A percentile compares a stretch with the other conserved stretches of the same genome.
Conservation (phyloP, 345 rosid species). For the Gossypium rotundifolium region DNA sequence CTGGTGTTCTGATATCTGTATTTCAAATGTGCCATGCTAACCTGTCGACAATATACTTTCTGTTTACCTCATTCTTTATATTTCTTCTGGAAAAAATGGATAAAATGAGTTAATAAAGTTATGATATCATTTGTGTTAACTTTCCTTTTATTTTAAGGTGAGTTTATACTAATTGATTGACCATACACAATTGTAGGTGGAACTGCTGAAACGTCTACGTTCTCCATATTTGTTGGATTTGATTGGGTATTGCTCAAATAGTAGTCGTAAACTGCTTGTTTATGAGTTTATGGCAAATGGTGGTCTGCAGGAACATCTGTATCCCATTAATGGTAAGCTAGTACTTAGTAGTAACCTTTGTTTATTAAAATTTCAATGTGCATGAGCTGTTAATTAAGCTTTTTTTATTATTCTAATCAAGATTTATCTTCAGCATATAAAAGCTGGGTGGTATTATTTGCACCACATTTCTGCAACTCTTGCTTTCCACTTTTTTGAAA, state of each 20-base stretch:
- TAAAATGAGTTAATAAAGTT: neutral
- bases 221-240: slow-evolving; percentile 70
- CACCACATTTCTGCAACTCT: neutral
- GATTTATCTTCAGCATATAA: neutral
- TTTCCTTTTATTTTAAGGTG: neutral
- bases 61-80: neutral
- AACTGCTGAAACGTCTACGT: slow-evolving; percentile 62
- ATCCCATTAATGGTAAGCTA: slow-evolving; percentile 56
- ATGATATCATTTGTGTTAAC: neutral
- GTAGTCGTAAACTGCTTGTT: slow-evolving; percentile 54
- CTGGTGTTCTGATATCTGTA: neutral
- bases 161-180: slow-evolving; percentile 17
- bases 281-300: slow-evolving; percentile 88
- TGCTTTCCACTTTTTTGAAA: neutral
- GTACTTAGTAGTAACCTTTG: slow-evolving; percentile 5
- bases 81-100: neutral
- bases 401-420: neutral
- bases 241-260: slow-evolving; percentile 79
- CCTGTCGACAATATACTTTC: neutral
- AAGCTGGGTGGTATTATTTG: neutral
- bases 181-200: slow-evolving; percentile 45
- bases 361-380: neutral
- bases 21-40: neutral
- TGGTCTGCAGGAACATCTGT: slow-evolving; percentile 78
- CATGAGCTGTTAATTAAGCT: neutral